phyloP scores from a whole-genome alignment of 805 yeast species.

The Sugiyamaella mastotermitis region DNA sequence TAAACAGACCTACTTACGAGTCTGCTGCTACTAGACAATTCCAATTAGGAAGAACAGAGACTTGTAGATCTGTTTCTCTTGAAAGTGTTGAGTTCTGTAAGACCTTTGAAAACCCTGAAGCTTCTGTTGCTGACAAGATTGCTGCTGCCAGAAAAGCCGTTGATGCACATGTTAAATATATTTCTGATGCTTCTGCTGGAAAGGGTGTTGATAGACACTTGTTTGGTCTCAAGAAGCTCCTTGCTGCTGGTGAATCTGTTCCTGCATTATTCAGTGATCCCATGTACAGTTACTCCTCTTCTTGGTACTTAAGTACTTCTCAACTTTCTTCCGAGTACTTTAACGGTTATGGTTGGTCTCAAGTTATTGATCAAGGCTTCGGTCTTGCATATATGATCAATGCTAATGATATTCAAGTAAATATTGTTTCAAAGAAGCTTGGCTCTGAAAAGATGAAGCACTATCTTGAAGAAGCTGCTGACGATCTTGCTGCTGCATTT shows the following conservation, averaged over 20 bases:
- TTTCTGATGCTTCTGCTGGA: constrained; percentile 75
- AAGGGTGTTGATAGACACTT: constrained; percentile 91
- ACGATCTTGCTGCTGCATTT: constrained; percentile 69
- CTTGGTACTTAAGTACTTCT: constrained; percentile 86
- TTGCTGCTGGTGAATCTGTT: constrained; percentile 47
- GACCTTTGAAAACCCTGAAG: constrained; percentile 58
- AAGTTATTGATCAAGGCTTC: constrained; percentile 88
- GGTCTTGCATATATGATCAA: constrained; percentile 93
- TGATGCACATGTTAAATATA: constrained; percentile 65
- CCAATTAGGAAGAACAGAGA: constrained; percentile 89
- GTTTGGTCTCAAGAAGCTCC: constrained; percentile 75
- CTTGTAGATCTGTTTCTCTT: constrained; percentile 75
- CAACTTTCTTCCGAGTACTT: constrained; percentile 80
- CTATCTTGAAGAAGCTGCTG: constrained; percentile 71
- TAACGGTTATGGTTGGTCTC: constrained; percentile 94
- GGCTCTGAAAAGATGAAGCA: constrained; percentile 44
- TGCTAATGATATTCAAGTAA: constrained; percentile 77
- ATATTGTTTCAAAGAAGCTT: constrained; percentile 68
- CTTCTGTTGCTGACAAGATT: constrained; percentile 51
- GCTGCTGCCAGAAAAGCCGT: constrained; percentile 66
- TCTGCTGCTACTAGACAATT: constrained; percentile 90
- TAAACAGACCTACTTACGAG: constrained; percentile 85
- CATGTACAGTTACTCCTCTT: constrained; percentile 63
- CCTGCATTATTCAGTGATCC: constrained; percentile 75
- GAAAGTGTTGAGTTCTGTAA: constrained; percentile 67